Conservation (phyloP, 305 asterid species). For the Fraxinus angustifolia region DNA sequence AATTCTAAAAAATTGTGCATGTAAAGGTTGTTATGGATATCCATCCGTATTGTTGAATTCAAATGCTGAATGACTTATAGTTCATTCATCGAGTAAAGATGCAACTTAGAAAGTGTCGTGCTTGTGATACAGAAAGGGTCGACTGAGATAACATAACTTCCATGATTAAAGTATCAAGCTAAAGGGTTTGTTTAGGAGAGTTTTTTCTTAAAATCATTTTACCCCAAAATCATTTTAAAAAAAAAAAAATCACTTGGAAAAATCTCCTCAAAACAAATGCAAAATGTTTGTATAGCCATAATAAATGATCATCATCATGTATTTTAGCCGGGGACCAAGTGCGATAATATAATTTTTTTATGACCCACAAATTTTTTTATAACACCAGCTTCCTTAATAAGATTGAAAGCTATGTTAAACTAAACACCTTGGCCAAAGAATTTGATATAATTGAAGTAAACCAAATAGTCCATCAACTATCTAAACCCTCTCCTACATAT, state of each 20-base stretch:
- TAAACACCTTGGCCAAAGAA: not conserved
- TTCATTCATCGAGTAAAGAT: not conserved
- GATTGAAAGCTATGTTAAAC: not conserved
- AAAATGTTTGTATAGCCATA: not conserved
- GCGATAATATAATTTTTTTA: not conserved
- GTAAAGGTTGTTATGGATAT: not conserved
- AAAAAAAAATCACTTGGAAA: not conserved
- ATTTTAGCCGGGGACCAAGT: not conserved
- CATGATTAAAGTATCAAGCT: not conserved
- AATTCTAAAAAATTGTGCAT: not conserved
- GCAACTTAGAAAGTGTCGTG: not conserved
- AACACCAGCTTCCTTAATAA: not conserved
- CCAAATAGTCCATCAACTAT: not conserved
- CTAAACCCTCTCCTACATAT: not conserved
- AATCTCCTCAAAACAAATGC: not conserved
- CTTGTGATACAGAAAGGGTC: not conserved
- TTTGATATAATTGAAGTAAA: not conserved
- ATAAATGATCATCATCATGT: not conserved
- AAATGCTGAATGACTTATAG: not conserved
- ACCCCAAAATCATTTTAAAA: not conserved
- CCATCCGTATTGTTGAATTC: not conserved
- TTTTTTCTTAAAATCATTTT: not conserved
- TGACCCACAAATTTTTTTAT: not conserved
- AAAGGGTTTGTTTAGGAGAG: not conserved
- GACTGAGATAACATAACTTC: not conserved